Evolutionary conservation across 2,329 filamentous ascomycete genomes (phyloP).

Genomic region (Bipolaris zeicola): DNA sequence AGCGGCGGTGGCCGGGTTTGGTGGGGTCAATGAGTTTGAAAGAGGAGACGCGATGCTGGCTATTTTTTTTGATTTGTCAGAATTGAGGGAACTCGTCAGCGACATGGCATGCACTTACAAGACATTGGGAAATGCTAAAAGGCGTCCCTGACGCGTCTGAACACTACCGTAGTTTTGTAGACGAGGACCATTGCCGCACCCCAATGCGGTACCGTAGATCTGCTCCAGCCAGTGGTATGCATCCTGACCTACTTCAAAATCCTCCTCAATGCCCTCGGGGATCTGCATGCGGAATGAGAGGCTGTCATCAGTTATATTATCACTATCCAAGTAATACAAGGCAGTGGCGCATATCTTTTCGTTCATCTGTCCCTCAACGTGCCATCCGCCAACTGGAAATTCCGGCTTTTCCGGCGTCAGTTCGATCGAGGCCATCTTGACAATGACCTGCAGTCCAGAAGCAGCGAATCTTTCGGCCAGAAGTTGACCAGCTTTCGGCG

Average conservation of each 20-base stretch:
- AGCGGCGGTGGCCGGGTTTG: conserved; percentile 61
- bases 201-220: conserved; percentile 20
- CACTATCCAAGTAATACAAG: conserved; percentile 65
- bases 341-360: conserved; percentile 69
- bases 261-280: conserved; percentile 5
- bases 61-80: neutral
- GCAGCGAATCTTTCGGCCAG: conserved; percentile 20
- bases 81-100: too few species aligned
- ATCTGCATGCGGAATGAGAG: conserved; percentile 33
- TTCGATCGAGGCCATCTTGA: conserved; percentile 66
- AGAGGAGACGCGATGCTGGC: conserved; percentile 36
- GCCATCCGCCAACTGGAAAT: conserved; percentile 62
- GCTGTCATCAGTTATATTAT: conserved; percentile 60
- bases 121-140: conserved; percentile 62
- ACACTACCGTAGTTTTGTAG: conserved; percentile 54
- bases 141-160: conserved; percentile 53
- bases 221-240: conserved; percentile 22
- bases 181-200: conserved; percentile 11
- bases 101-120: conserved; percentile 15
- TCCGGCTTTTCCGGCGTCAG: conserved; percentile 63
- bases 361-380: conserved; percentile 59
- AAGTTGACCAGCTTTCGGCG: conserved; percentile 10
- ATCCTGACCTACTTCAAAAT: conserved; percentile 19
- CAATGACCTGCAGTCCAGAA: conserved; percentile 62
- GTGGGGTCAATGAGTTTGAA: conserved; percentile 58